A percentile compares a stretch with the other conserved stretches of the same genome.
Conservation (phyloP, 495 filamentous ascomycete species). For the Xeromyces bisporus region DNA sequence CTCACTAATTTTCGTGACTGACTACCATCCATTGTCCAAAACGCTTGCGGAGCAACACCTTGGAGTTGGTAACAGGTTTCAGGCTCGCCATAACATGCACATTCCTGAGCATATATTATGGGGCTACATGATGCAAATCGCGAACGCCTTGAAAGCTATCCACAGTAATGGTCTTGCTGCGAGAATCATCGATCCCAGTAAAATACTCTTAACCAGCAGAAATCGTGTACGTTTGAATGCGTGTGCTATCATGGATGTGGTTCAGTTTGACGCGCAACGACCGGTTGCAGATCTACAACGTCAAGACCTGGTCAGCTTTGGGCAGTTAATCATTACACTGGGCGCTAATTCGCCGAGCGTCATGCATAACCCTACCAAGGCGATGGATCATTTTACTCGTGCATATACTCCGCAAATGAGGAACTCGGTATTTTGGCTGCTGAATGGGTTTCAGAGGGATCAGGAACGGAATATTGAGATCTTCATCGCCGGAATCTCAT, state of each 20-base stretch:
- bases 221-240: conserved; percentile 76
- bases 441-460: conserved; percentile 33
- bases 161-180: conserved; percentile 70
- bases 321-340: conserved; percentile 63
- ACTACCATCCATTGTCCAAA: conserved; percentile 82
- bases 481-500: conserved; percentile 59
- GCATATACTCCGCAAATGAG: conserved; percentile 58
- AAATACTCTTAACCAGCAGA: conserved; percentile 55
- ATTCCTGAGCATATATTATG: conserved; percentile 70
- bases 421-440: conserved; percentile 61
- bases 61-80: conserved; percentile 36
- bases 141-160: conserved; percentile 73
- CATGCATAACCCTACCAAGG: conserved; percentile 37
- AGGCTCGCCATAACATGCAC: conserved; percentile 26
- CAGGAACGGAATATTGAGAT: conserved; percentile 54
- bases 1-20: conserved; percentile 84
- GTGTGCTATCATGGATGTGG: conserved; percentile 75
- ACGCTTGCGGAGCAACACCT: conserved; percentile 78
- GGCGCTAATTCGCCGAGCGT: conserved; percentile 45
- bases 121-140: conserved; percentile 84
- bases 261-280: conserved; percentile 52
- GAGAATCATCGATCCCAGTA: conserved; percentile 63
- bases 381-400: conserved; percentile 54
- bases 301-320: conserved; percentile 76
- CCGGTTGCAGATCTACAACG: conserved; percentile 61